These are phyloP conservation scores for Chaetomium cochliodes DNA, from an alignment of 495 filamentous ascomycete species.

Conservation along the genomic window DNA sequence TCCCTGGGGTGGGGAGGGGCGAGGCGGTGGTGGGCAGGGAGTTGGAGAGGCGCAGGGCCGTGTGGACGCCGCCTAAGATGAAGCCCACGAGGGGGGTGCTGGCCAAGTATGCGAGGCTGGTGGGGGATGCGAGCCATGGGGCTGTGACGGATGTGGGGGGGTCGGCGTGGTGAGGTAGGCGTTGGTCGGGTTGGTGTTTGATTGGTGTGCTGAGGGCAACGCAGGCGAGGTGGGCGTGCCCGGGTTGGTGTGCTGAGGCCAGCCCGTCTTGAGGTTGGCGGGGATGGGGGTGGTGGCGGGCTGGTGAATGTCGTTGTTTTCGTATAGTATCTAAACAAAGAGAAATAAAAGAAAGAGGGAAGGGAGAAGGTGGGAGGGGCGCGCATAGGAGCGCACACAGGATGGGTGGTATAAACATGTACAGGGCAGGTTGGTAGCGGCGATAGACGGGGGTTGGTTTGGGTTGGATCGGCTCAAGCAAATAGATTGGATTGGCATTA, in stretches of 20 bases:
- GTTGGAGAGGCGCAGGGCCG: conserved; percentile 61
- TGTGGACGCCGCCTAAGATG: conserved; percentile 71
- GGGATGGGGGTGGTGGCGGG: neutral
- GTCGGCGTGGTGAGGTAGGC: conserved; percentile 31
- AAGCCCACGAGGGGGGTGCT: conserved; percentile 81
- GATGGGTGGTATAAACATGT: too few relatives aligned
- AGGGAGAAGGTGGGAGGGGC: neutral
- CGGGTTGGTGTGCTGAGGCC: too few relatives aligned
- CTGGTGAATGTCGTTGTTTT: neutral
- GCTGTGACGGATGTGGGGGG: conserved; percentile 51
- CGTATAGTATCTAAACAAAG: neutral
- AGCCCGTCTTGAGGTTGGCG: too few relatives aligned
- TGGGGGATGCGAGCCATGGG: conserved; percentile 56
- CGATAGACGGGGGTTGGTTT: neutral
- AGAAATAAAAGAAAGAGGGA: neutral
- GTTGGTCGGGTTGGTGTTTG: too few relatives aligned
- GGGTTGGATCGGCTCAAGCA: neutral
- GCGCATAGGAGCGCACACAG: too few relatives aligned
- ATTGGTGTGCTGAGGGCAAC: too few relatives aligned
- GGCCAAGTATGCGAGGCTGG: conserved; percentile 79
- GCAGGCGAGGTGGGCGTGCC: too few relatives aligned
- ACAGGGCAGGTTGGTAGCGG: too few relatives aligned
- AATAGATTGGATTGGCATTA: too few relatives aligned
- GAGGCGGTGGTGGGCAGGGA: conserved; percentile 56
- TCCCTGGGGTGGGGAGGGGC: conserved; percentile 16